A percentile compares a stretch with the other conserved stretches of the same genome.
phyloP scores from a whole-genome alignment of 2,329 filamentous ascomycete species.

The Aspergillus oerlinghausenensis region DNA sequence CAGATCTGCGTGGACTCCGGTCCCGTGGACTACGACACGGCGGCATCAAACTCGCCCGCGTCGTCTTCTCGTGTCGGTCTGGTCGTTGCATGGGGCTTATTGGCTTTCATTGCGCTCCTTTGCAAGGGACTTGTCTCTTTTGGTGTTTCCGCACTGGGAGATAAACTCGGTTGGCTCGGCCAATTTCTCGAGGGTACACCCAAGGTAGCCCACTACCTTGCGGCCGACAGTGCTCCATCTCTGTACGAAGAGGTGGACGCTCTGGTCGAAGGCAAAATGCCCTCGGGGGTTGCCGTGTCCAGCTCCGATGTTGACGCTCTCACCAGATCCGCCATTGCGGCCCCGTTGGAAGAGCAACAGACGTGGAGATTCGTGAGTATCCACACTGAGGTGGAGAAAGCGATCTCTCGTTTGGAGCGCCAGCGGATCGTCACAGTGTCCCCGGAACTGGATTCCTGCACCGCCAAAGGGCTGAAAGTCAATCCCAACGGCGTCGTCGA shows the following conservation, averaged over 20 bases:
- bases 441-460: slow-evolving; percentile 6
- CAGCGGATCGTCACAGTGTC: slow-evolving; percentile 1
- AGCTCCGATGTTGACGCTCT: background rate
- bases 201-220: slow-evolving; percentile 12
- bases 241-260: slow-evolving; percentile 7
- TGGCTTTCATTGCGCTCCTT: slow-evolving; percentile 6
- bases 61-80: background rate
- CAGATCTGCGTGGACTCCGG: background rate
- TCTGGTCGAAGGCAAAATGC: slow-evolving; percentile 4
- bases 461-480: slow-evolving; percentile 3
- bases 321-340: slow-evolving; percentile 2
- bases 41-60: slow-evolving; percentile 6
- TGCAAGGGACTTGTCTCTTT: slow-evolving; percentile 6
- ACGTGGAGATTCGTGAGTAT: slow-evolving; percentile 2
- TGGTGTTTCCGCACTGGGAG: slow-evolving; percentile 14
- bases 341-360: slow-evolving; percentile 4
- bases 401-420: slow-evolving; percentile 10
- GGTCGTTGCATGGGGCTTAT: background rate
- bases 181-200: slow-evolving; percentile 5
- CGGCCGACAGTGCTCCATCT: slow-evolving; percentile 3
- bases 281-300: background rate
- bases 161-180: background rate
- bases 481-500: slow-evolving; percentile 5
- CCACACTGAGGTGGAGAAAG: slow-evolving; percentile 9
- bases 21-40: background rate